Evolutionary conservation across 192 early-diverging fungal species (phyloP).

Genomic region (Spizellomyces sp.): DNA sequence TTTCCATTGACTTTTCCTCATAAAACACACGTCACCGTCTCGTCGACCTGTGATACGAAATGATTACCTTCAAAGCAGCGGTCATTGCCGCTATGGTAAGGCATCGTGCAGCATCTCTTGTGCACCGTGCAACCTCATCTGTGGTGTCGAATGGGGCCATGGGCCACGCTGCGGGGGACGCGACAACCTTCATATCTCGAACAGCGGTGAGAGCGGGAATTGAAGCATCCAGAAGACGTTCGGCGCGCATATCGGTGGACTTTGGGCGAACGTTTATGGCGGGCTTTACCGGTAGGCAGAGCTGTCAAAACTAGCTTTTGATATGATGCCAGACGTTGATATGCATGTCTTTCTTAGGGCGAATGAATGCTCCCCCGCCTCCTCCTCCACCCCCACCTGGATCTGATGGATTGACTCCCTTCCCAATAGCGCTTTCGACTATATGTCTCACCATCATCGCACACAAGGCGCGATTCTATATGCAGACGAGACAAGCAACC

Average conservation of each 20-base stretch:
- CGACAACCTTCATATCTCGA: too few relatives aligned
- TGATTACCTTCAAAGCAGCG: constrained; percentile 25
- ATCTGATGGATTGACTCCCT: background rate
- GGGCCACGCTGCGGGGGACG: background rate
- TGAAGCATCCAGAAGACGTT: background rate
- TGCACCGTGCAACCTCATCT: constrained; percentile 2
- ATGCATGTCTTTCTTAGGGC: too few relatives aligned
- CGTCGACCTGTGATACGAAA: background rate
- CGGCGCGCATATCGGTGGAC: background rate
- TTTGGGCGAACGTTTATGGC: background rate
- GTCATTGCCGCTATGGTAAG: constrained; percentile 11
- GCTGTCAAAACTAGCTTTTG: too few relatives aligned
- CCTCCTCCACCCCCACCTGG: background rate
- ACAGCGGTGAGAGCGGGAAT: background rate
- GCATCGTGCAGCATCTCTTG: background rate
- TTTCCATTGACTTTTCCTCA: too few relatives aligned
- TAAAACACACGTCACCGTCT: too few relatives aligned
- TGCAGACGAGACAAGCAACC: background rate
- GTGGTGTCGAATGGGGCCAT: background rate
- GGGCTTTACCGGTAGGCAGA: background rate
- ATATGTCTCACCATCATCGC: background rate
- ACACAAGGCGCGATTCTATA: background rate
- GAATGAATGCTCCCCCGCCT: too few relatives aligned
- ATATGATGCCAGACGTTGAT: too few relatives aligned
- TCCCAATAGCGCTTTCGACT: background rate